Percentiles rank a stretch among this genome's conserved stretches.
Conservation (phyloP, 805 yeast genomes). For the Tetrapisispora taiwanensis region DNA sequence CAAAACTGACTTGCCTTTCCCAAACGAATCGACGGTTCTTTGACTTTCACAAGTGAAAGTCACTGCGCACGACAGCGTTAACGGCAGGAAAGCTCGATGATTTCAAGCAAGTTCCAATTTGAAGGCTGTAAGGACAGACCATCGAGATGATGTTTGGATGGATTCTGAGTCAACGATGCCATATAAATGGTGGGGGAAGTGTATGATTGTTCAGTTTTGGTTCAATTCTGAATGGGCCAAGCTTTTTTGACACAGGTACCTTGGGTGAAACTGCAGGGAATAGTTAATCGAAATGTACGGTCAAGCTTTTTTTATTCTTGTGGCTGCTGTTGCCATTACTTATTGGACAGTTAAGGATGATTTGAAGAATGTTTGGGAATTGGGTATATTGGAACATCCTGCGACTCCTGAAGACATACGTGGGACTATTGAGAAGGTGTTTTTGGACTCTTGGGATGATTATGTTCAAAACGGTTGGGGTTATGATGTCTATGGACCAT, state of each 20-base stretch:
- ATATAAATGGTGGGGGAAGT: no score
- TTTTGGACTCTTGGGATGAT: constrained; percentile 67
- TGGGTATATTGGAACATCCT: not conserved
- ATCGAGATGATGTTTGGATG: no score
- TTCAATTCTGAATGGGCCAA: no score
- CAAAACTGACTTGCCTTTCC: no score
- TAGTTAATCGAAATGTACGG: not conserved
- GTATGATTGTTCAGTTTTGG: not conserved
- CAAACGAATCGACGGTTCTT: no score
- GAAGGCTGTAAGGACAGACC: no score
- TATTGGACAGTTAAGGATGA: not conserved
- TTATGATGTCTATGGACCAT: constrained; percentile 63
- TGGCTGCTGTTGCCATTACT: not conserved
- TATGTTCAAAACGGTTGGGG: constrained; percentile 79
- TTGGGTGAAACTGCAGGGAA: no score
- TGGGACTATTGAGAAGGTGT: constrained; percentile 52
- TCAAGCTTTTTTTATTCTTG: not conserved
- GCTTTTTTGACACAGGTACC: no score
- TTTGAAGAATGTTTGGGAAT: not conserved
- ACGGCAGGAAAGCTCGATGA: no score
- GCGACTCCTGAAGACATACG: constrained; percentile 9
- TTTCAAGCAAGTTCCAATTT: not conserved
- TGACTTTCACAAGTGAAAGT: not conserved
- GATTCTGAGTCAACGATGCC: no score
- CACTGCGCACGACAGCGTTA: not conserved